A percentile compares a stretch with the other conserved stretches of the same genome.
These are phyloP conservation scores for Vicia faba DNA, from an alignment of 306 rosid species.

Conservation along the genomic window DNA sequence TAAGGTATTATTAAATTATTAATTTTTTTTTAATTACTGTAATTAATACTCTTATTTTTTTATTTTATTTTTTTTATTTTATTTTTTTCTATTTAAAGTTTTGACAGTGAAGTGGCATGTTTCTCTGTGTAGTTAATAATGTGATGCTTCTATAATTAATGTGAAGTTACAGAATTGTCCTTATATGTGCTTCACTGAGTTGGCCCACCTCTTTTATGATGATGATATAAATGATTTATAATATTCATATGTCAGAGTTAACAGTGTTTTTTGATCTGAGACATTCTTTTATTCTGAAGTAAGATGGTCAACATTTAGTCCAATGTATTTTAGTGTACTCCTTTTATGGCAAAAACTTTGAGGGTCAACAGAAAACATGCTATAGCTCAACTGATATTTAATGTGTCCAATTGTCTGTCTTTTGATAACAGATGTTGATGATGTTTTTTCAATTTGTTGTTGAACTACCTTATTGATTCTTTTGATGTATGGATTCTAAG, in stretches of 20 bases:
- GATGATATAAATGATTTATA: not conserved
- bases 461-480: not conserved
- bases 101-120: not conserved
- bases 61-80: not conserved
- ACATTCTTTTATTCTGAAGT: not conserved
- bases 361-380: no score
- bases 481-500: slow-evolving; percentile 20
- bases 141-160: not conserved
- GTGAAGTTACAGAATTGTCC: slow-evolving; percentile 40
- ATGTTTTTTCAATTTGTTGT: not conserved
- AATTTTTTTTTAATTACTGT: not conserved
- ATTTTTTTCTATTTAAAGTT: slow-evolving; percentile 12
- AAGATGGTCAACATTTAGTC: not conserved
- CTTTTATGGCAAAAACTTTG: no score
- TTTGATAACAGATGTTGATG: no score
- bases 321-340: not conserved
- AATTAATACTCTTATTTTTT: not conserved
- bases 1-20: slow-evolving; percentile 41
- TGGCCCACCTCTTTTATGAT: slow-evolving; percentile 20
- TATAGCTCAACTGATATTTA: no score
- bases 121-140: not conserved
- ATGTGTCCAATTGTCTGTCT: no score
- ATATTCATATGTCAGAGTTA: slow-evolving; percentile 9
- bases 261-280: slow-evolving; percentile 6
- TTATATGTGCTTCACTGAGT: slow-evolving; percentile 5